Evolutionary conservation across 75 land plant species (phyloP).

Genomic region (Pinus tabuliformis): DNA sequence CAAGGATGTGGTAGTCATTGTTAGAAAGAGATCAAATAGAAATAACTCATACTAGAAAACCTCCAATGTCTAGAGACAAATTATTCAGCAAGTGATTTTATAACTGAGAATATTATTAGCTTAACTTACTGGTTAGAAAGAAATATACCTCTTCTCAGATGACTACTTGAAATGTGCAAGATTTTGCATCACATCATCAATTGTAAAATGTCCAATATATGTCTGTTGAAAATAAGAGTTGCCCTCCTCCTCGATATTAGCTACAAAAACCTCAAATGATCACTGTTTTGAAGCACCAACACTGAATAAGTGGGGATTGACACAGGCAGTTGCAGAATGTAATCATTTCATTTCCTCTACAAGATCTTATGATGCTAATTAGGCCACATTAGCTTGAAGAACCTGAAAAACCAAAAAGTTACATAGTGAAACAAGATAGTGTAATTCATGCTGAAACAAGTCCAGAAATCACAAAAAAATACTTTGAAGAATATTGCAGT

Average conservation of each 20-base stretch:
- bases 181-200: too few relatives aligned
- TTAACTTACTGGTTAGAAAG: too few relatives aligned
- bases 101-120: too few relatives aligned
- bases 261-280: slow-evolving; percentile 43
- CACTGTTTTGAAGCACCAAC: slow-evolving; percentile 44
- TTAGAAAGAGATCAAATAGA: too few relatives aligned
- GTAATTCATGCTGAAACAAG: background rate
- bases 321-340: slow-evolving; percentile 22
- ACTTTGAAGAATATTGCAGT: too few relatives aligned
- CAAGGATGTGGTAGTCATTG: too few relatives aligned
- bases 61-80: too few relatives aligned
- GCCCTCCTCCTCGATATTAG: slow-evolving; percentile 82
- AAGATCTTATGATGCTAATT: slow-evolving; percentile 44
- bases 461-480: background rate
- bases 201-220: too few relatives aligned
- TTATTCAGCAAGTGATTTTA: too few relatives aligned
- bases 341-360: slow-evolving; percentile 63
- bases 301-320: slow-evolving; percentile 35
- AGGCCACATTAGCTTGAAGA: slow-evolving; percentile 53
- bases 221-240: slow-evolving; percentile 83
- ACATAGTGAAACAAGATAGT: background rate
- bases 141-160: too few relatives aligned
- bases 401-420: slow-evolving; percentile 37
- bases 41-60: too few relatives aligned
- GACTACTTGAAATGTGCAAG: too few relatives aligned